Evolutionary conservation across 2,329 filamentous ascomycete genomes (phyloP).

Genomic region (Scedosporium aurantiacum): DNA sequence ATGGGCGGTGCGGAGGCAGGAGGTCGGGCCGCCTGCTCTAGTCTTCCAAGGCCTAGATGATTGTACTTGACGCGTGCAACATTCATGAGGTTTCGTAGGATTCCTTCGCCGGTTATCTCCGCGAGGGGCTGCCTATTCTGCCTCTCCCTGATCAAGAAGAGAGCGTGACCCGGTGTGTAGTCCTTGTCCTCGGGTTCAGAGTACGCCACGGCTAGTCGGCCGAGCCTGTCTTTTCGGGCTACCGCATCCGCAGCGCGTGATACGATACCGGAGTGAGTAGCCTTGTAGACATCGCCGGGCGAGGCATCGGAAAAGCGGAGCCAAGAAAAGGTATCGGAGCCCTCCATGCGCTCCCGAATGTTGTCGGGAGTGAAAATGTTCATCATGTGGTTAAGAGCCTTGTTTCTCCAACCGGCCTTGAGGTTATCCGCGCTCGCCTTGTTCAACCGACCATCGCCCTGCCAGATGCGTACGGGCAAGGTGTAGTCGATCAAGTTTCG

Average conservation of each 20-base stretch:
- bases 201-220: conserved; percentile 58
- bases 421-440: conserved; percentile 62
- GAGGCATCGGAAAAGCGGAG: conserved; percentile 76
- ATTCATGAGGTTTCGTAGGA: conserved; percentile 67
- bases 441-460: conserved; percentile 65
- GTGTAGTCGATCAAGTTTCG: conserved; percentile 77
- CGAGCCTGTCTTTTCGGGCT: conserved; percentile 46
- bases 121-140: conserved; percentile 55
- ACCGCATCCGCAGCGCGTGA: conserved; percentile 57
- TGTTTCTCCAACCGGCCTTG: conserved; percentile 67
- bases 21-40: conserved; percentile 75
- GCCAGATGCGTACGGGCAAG: conserved; percentile 71
- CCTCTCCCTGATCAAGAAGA: conserved; percentile 70
- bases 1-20: conserved; percentile 76
- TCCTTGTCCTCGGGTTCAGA: conserved; percentile 50
- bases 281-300: conserved; percentile 57
- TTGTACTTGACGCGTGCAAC: conserved; percentile 57
- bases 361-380: conserved; percentile 84
- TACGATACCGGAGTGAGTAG: conserved; percentile 61
- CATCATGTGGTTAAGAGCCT: conserved; percentile 69
- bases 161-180: conserved; percentile 61
- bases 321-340: conserved; percentile 70
- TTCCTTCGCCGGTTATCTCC: conserved; percentile 60
- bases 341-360: conserved; percentile 51
- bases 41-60: conserved; percentile 59